A percentile compares a stretch with the other conserved stretches of the same genome.
Evolutionary conservation across 2,329 filamentous ascomycete genomes (phyloP).

Genomic region (Pestalotiopsis sp.): DNA sequence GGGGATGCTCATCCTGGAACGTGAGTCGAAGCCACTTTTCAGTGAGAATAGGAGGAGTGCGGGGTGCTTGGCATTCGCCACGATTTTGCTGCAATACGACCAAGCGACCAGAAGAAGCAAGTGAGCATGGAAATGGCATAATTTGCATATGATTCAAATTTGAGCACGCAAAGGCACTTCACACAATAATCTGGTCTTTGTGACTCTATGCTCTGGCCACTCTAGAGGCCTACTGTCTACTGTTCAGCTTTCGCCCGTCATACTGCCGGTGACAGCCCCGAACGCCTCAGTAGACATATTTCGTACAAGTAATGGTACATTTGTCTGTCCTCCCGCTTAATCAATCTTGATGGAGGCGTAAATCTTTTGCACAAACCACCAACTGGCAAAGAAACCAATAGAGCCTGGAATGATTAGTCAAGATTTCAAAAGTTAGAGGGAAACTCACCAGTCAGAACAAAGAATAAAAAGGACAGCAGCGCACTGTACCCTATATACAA

Average conservation of each 20-base stretch:
- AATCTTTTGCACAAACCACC: slow-evolving; percentile 91
- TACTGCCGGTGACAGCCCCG: background rate
- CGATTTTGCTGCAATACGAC: background rate
- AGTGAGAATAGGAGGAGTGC: background rate
- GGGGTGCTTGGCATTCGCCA: background rate
- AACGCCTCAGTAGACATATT: background rate
- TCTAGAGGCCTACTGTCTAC: background rate
- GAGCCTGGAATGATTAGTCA: slow-evolving; percentile 62
- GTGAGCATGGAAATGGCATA: background rate
- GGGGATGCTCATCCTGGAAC: background rate
- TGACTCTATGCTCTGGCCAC: too few species aligned
- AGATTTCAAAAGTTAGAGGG: background rate
- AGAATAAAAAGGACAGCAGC: slow-evolving; percentile 87
- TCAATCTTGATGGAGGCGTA: slow-evolving; percentile 99
- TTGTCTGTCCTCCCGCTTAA: slow-evolving; percentile 41
- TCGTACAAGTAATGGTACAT: background rate
- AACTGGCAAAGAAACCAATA: slow-evolving; percentile 94
- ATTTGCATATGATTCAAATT: background rate
- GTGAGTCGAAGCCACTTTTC: background rate
- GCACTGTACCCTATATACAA: slow-evolving; percentile 93
- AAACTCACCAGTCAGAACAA: slow-evolving; percentile 87
- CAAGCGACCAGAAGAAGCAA: background rate
- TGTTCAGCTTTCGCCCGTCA: background rate
- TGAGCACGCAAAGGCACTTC: background rate
- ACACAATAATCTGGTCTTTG: too few species aligned